Evolutionary conservation across 2,329 filamentous ascomycete genomes (phyloP).

Genomic region (Paecilomyces sp.): DNA sequence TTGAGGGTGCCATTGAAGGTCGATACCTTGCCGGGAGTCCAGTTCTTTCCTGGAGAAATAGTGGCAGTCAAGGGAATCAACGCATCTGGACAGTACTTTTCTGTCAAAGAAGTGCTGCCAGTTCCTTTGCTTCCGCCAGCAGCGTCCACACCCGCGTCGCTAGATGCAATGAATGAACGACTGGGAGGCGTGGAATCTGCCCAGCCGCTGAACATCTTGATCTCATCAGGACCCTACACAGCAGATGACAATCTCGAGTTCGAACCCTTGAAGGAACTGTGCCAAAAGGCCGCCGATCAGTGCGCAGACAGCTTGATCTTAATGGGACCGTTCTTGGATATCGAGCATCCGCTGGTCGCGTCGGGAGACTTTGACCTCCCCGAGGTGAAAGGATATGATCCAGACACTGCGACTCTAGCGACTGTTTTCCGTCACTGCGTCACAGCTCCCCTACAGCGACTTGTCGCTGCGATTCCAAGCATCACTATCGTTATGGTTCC

Average conservation of each 20-base stretch:
- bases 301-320: conserved; percentile 75
- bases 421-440: conserved; percentile 80
- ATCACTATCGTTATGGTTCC: conserved; percentile 79
- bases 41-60: conserved; percentile 92
- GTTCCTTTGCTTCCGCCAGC: conserved; percentile 68
- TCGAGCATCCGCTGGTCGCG: conserved; percentile 82
- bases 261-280: conserved; percentile 75
- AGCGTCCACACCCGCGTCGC: conserved; percentile 58
- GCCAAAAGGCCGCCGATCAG: conserved; percentile 65
- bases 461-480: conserved; percentile 63
- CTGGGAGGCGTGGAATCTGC: conserved; percentile 58
- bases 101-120: conserved; percentile 67
- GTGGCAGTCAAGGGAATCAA: conserved; percentile 84
- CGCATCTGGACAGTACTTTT: conserved; percentile 74
- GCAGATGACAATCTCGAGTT: conserved; percentile 88
- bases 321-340: conserved; percentile 80
- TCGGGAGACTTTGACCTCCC: conserved; percentile 72
- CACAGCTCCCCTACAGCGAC: conserved; percentile 62
- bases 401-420: conserved; percentile 70
- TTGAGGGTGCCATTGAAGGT: conserved; percentile 74
- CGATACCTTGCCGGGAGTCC: conserved; percentile 59
- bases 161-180: conserved; percentile 63
- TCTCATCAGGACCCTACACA: conserved; percentile 84
- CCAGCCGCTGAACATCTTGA: conserved; percentile 66
- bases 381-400: conserved; percentile 58